Evolutionary conservation across 2,329 filamentous ascomycete species (phyloP).

Genomic region (Phialophora verrucosa): DNA sequence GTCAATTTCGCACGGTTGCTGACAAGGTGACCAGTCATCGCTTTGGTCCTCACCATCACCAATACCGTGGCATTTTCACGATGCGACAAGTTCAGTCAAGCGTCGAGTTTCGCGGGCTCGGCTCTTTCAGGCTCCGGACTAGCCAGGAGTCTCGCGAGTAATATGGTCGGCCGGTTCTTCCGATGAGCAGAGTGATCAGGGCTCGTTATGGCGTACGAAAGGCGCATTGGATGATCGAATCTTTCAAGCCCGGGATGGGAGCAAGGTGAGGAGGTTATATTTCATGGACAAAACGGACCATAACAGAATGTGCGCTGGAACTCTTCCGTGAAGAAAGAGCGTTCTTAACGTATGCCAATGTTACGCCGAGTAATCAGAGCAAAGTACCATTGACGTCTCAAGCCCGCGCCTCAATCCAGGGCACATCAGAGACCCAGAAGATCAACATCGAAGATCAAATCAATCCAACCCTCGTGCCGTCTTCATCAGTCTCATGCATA

Average conservation of each 20-base stretch:
- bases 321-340: not conserved
- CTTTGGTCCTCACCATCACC: conserved; percentile 56
- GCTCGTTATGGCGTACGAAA: not conserved
- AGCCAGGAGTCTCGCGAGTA: conserved; percentile 37
- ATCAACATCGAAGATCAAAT: not conserved
- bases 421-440: not conserved
- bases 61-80: conserved; percentile 59
- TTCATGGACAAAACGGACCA: not conserved
- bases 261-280: not conserved
- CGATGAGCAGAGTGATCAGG: conserved; percentile 24
- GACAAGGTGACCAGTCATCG: conserved; percentile 49
- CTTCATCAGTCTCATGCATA: not conserved
- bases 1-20: not conserved
- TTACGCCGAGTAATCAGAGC: not conserved
- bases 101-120: conserved; percentile 62
- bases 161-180: conserved; percentile 40
- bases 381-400: not conserved
- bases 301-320: not conserved
- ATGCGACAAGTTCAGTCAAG: conserved; percentile 61
- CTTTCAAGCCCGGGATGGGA: not conserved
- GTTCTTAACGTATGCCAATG: not conserved
- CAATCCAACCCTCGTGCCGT: not conserved
- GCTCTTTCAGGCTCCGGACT: conserved; percentile 58
- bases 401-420: not conserved
- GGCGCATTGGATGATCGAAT: not conserved